Conservation (phyloP, 2,329 filamentous ascomycete genomes). For the Apiospora rasikravindrae region DNA sequence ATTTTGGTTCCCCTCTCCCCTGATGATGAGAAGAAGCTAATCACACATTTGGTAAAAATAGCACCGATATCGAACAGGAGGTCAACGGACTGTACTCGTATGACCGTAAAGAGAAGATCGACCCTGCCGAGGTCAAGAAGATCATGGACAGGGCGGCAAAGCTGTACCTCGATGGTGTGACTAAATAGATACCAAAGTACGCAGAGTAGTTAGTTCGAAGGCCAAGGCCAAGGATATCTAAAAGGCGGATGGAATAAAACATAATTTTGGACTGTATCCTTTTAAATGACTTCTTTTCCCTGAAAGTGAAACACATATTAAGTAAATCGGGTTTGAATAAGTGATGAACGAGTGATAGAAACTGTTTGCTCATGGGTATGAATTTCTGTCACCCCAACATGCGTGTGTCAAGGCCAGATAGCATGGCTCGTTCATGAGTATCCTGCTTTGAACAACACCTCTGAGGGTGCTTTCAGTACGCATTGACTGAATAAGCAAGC, state of each 20-base stretch:
- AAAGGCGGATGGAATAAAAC: neutral
- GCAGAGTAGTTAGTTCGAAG: neutral
- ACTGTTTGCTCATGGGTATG: too few species aligned
- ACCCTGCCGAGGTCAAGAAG: slow-evolving; percentile 59
- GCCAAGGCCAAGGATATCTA: too few species aligned
- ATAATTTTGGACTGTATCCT: neutral
- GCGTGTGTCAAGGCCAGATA: neutral
- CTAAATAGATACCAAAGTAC: neutral
- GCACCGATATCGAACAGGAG: slow-evolving; percentile 69
- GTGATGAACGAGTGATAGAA: neutral
- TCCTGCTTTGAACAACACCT: too few species aligned
- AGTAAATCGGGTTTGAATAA: neutral
- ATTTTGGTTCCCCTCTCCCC: neutral
- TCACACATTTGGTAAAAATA: neutral
- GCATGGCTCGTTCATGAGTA: neutral
- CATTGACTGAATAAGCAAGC: neutral
- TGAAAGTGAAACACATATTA: neutral
- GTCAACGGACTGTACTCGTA: slow-evolving; percentile 71
- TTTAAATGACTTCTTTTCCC: neutral
- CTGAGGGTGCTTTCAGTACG: neutral
- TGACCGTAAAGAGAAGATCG: slow-evolving; percentile 65
- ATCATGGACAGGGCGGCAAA: slow-evolving; percentile 60
- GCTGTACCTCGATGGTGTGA: slow-evolving; percentile 42
- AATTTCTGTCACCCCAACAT: neutral
- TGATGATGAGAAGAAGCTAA: neutral